These are phyloP conservation scores for Tetrahymena malaccensis DNA, from an alignment of 73 alveolate species.

Conservation along the genomic window DNA sequence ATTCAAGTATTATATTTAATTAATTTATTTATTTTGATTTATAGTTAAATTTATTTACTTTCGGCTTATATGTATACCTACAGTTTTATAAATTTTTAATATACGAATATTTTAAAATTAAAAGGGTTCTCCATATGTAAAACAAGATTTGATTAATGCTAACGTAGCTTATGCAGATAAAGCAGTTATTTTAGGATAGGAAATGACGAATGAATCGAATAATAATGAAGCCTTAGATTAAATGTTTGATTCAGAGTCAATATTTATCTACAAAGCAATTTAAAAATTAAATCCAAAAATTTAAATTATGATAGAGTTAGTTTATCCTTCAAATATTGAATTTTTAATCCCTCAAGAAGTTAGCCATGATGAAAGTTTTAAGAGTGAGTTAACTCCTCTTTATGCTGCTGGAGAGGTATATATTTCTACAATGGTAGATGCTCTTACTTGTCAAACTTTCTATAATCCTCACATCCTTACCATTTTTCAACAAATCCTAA, in stretches of 20 bases:
- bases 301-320: slow-evolving; percentile 90
- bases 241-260: slow-evolving; percentile 93
- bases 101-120: no score
- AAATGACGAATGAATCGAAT: slow-evolving; percentile 18
- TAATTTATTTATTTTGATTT: no score
- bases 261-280: slow-evolving; percentile 88
- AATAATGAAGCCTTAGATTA: slow-evolving; percentile 59
- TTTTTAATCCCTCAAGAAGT: slow-evolving; percentile 78
- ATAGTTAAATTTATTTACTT: no score
- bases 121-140: slow-evolving; percentile 80
- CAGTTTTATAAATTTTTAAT: no score
- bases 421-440: slow-evolving; percentile 89
- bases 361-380: slow-evolving; percentile 9
- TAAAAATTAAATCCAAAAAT: slow-evolving; percentile 86
- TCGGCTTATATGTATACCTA: no score
- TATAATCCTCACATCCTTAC: slow-evolving; percentile 94
- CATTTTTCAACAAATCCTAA: slow-evolving; percentile 78
- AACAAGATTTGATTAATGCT: slow-evolving; percentile 87
- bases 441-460: slow-evolving; percentile 90
- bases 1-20: slow-evolving; percentile 1
- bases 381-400: slow-evolving; percentile 54
- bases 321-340: slow-evolving; percentile 86
- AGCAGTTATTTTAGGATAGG: slow-evolving; percentile 93
- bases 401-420: slow-evolving; percentile 96
- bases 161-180: slow-evolving; percentile 94